Evolutionary conservation across 495 filamentous ascomycete species (phyloP), one percentile per base, ranked within the genome.

Genomic region (Aspergillus homomorphus): DNA sequence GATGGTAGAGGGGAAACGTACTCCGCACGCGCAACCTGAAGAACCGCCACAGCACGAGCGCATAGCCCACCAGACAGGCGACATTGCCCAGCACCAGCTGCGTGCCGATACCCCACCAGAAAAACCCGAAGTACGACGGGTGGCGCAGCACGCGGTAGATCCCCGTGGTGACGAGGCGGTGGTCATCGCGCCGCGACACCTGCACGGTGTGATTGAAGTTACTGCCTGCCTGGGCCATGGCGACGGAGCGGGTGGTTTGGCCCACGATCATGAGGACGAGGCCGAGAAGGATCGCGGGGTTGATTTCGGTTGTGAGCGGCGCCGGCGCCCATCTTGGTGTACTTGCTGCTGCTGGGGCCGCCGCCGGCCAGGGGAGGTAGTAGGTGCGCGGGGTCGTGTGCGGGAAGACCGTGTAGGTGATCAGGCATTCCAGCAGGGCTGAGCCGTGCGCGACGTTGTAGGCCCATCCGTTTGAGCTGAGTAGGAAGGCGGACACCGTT

Each of bases 41-140:
- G 70, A 98, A 98, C 56, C 73, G 79, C 89, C 89, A 96, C 66
- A 98, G 67, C 19, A 93, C 86, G 21, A 83, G 63, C 3, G 83
- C 72, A 80, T 95, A 97, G 22, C 71, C 87, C 20, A 87, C 60
- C 19, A 92, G 82, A 65, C 91, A 93, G 1, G 95, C 64, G 15
- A 79, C 70, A 75, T 98, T 98, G 30, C 93, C 92, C 56, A 96
- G 76, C 24, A 95, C 84, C 54, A 98, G 63, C 78, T 98, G 94
- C 42, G 91, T 96, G 1, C 94, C 94, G n/a, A 98, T 56, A 0
- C 88, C 91, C 92, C 92, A 98, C 88, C 91, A 98, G 68, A 96
- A 98, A 74, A 95, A 98, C 1, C 94, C 94, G 73, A 97, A 97
- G 69, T 98, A 98, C 44, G 85, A 86, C 50, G 94, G 94, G 71